phyloP scores from a whole-genome alignment of 305 asterid genomes.

The Withania somnifera region DNA sequence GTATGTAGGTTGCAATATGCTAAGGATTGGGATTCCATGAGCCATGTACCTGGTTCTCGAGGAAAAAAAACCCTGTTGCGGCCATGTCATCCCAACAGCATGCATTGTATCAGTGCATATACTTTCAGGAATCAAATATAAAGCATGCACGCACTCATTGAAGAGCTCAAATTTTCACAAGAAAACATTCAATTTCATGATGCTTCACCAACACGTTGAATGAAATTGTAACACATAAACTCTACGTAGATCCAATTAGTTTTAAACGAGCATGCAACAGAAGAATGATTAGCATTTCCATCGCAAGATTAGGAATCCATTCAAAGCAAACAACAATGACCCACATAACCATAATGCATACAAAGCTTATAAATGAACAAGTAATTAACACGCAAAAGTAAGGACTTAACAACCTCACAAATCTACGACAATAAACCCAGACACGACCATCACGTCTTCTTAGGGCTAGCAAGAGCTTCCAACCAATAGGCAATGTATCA shows the following conservation, averaged over 20 bases:
- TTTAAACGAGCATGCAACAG: not conserved
- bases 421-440: constrained; percentile 65
- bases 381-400: not conserved
- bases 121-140: not conserved
- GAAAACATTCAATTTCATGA: not conserved
- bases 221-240: not conserved
- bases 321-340: not conserved
- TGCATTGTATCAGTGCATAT: not conserved
- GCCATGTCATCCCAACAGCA: not conserved
- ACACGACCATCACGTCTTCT: constrained; percentile 57
- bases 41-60: not conserved
- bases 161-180: not conserved
- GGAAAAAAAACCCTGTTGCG: not conserved
- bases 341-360: not conserved
- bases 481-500: constrained; percentile 57
- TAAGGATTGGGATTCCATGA: not conserved
- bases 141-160: not conserved
- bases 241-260: not conserved
- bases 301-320: not conserved
- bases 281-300: not conserved
- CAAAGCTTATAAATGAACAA: not conserved
- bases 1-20: not conserved
- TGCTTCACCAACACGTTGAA: not conserved
- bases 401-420: constrained; percentile 40
- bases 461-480: constrained; percentile 82